Conservation (phyloP, 768 basidiomycete genomes). For the Russula brevipes region DNA sequence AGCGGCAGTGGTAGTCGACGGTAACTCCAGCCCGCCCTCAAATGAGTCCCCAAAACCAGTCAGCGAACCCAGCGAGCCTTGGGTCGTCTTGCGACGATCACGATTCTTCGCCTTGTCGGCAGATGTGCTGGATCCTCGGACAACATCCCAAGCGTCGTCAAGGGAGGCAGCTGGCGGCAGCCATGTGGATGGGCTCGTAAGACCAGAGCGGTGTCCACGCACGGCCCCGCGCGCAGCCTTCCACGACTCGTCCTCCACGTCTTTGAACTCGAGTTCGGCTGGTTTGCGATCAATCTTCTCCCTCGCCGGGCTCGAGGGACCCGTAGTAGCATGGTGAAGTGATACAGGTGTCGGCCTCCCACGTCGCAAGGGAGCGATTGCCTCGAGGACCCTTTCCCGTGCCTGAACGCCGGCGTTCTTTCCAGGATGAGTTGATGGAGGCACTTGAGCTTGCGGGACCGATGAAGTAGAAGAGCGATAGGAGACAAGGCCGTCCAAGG, state of each 20-base stretch:
- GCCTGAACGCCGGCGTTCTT: slow-evolving; percentile 59
- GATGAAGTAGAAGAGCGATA: slow-evolving; percentile 31
- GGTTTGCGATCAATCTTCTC: slow-evolving; percentile 15
- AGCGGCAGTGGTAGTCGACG: slow-evolving; percentile 8
- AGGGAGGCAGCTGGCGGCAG: neutral
- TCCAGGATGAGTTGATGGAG: slow-evolving; percentile 27
- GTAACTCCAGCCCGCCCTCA: slow-evolving; percentile 30
- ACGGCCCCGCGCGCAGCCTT: slow-evolving; percentile 22
- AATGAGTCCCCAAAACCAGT: slow-evolving; percentile 60
- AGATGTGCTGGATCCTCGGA: slow-evolving; percentile 4
- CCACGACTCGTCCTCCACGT: slow-evolving; percentile 30
- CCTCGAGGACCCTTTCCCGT: slow-evolving; percentile 72
- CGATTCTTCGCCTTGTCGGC: slow-evolving; percentile 19
- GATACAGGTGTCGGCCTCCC: slow-evolving; percentile 47
- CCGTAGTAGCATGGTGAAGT: slow-evolving; percentile 25
- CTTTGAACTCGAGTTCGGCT: slow-evolving; percentile 29
- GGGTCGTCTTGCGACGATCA: slow-evolving; percentile 23
- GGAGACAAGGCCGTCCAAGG: slow-evolving; percentile 39
- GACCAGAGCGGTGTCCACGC: slow-evolving; percentile 26
- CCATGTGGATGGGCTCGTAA: slow-evolving; percentile 23
- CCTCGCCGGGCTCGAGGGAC: slow-evolving; percentile 30
- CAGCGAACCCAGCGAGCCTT: slow-evolving; percentile 14
- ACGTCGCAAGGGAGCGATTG: slow-evolving; percentile 72
- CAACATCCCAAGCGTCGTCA: slow-evolving; percentile 22
- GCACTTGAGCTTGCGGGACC: slow-evolving; percentile 28